Evolutionary conservation across 306 rosid genomes (phyloP).

Genomic region (Gynostemma pentaphyllum): DNA sequence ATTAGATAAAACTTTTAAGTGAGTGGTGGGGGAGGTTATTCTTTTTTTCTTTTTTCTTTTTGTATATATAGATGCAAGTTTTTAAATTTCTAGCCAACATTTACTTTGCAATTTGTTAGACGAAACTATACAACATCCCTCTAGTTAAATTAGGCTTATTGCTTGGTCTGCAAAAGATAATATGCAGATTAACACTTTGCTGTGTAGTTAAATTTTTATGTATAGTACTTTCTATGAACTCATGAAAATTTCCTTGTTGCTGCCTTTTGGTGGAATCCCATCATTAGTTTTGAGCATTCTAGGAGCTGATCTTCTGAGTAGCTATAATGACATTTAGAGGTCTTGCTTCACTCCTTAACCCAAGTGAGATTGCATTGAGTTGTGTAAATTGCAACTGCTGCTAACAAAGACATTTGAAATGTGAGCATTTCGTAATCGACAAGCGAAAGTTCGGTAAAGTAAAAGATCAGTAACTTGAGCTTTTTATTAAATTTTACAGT

Average conservation of each 20-base stretch:
- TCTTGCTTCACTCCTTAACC: slow-evolving; percentile 59
- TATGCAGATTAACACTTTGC: slow-evolving; percentile 61
- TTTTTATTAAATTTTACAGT: slow-evolving; percentile 80
- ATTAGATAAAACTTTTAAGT: no score
- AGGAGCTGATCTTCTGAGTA: slow-evolving; percentile 65
- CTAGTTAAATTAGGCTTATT: slow-evolving; percentile 30
- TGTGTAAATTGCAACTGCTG: slow-evolving; percentile 81
- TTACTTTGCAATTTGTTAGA: no score
- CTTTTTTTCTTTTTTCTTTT: no score
- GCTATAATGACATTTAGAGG: slow-evolving; percentile 78
- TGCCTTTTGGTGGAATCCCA: slow-evolving; percentile 67
- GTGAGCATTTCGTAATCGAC: slow-evolving; percentile 82
- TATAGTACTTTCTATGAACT: slow-evolving; percentile 62
- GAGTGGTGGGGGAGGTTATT: no score
- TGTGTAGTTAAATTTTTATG: slow-evolving; percentile 46
- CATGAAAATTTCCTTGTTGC: slow-evolving; percentile 72
- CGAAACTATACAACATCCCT: background rate
- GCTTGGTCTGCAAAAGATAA: slow-evolving; percentile 50
- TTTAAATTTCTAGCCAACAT: no score
- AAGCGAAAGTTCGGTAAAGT: slow-evolving; percentile 76
- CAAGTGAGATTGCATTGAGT: slow-evolving; percentile 58
- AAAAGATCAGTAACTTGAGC: slow-evolving; percentile 73
- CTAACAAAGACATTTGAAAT: slow-evolving; percentile 64
- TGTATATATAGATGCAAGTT: no score
- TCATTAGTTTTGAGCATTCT: slow-evolving; percentile 74